phyloP scores from a whole-genome alignment of 2,329 filamentous ascomycete genomes.

The Phoma sp. region DNA sequence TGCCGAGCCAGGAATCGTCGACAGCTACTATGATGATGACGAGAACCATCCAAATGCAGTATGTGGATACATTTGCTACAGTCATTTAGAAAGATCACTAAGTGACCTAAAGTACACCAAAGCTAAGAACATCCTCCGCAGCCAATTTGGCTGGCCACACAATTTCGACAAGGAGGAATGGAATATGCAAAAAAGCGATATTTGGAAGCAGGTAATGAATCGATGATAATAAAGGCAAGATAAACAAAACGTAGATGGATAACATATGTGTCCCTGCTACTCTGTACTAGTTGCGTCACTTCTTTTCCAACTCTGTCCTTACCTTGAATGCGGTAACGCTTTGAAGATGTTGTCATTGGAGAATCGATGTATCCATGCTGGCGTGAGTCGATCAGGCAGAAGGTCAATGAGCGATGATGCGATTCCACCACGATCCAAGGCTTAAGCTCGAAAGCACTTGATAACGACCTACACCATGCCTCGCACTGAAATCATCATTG shows the following conservation, averaged over 20 bases:
- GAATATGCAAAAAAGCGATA: not conserved
- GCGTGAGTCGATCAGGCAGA: too few relatives aligned
- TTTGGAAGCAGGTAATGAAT: not conserved
- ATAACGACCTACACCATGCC: too few relatives aligned
- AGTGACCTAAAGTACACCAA: not conserved
- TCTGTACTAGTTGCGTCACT: too few relatives aligned
- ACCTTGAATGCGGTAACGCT: too few relatives aligned
- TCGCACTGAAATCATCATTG: too few relatives aligned
- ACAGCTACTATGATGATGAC: not conserved
- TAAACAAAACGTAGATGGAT: not conserved
- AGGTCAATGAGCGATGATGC: too few relatives aligned
- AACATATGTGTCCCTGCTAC: too few relatives aligned
- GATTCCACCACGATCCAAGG: too few relatives aligned
- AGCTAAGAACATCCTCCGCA: not conserved
- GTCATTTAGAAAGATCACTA: not conserved
- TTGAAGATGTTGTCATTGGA: too few relatives aligned
- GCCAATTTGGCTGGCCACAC: not conserved
- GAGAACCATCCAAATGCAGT: not conserved
- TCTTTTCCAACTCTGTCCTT: too few relatives aligned
- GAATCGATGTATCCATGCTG: too few relatives aligned
- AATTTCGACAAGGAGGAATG: conserved; percentile 2
- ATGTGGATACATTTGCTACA: not conserved
- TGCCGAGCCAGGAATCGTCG: not conserved
- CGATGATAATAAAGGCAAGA: not conserved
- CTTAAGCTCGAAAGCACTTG: too few relatives aligned